phyloP scores from a whole-genome alignment of 1,139 yeast species.

The Yamadazyma pseudoaaseri region DNA sequence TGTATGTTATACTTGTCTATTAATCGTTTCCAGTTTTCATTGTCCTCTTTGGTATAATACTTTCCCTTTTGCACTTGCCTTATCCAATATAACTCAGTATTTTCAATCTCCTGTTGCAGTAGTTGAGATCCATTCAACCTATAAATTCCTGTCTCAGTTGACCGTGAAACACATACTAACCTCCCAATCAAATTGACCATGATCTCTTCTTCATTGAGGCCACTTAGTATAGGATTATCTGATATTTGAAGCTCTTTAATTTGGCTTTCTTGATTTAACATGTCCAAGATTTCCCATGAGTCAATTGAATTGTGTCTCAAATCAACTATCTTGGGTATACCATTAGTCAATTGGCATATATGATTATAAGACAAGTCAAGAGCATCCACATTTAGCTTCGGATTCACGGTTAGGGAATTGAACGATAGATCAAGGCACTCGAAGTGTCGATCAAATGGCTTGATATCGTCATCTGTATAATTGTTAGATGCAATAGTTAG shows the following conservation, averaged over 20 bases:
- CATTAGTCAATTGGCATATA: slow-evolving; percentile 11
- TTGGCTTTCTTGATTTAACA: slow-evolving; percentile 25
- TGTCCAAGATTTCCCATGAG: slow-evolving; percentile 52
- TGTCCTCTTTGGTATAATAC: slow-evolving; percentile 18
- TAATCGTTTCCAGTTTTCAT: slow-evolving; percentile 27
- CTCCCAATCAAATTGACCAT: slow-evolving; percentile 50
- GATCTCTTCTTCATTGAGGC: slow-evolving; percentile 16
- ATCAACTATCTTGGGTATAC: slow-evolving; percentile 30
- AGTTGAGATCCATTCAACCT: slow-evolving; percentile 59
- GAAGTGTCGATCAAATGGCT: slow-evolving; percentile 15
- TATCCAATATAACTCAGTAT: slow-evolving; percentile 69
- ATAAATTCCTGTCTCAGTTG: slow-evolving; percentile 9
- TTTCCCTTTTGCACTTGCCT: slow-evolving; percentile 42
- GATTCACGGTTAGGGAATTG: slow-evolving; percentile 36
- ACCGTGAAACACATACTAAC: slow-evolving; percentile 23
- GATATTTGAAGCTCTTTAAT: slow-evolving; percentile 47
- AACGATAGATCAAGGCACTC: slow-evolving; percentile 42
- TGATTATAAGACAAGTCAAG: slow-evolving; percentile 28
- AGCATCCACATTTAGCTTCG: slow-evolving; percentile 17
- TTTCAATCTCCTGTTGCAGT: slow-evolving; percentile 46
- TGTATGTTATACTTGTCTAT: slow-evolving; percentile 20
- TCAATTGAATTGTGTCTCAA: slow-evolving; percentile 46
- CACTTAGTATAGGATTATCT: slow-evolving; percentile 49
- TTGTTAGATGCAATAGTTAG: slow-evolving; percentile 51
- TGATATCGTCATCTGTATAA: slow-evolving; percentile 25